These are phyloP conservation scores for Candida suzukii DNA, from an alignment of 805 yeast species.

Conservation along the genomic window DNA sequence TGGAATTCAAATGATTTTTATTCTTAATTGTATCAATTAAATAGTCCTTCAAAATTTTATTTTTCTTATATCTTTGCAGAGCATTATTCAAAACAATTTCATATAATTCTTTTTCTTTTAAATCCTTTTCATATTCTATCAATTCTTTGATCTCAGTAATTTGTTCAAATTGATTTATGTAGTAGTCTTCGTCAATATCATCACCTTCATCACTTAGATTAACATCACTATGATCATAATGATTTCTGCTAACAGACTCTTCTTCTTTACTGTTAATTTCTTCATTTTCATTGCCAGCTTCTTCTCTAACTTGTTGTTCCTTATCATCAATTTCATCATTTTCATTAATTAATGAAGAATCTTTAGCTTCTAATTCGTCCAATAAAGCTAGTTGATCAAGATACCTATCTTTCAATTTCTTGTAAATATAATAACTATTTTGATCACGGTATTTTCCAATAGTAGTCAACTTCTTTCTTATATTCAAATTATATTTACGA, in stretches of 20 bases:
- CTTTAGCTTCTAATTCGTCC: neutral
- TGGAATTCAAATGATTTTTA: slow-evolving; percentile 19
- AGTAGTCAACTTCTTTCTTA: slow-evolving; percentile 8
- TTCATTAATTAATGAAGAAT: no score
- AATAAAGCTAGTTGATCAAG: neutral
- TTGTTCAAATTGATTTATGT: no score
- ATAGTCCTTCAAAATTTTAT: slow-evolving; percentile 17
- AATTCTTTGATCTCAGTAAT: neutral
- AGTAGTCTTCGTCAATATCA: neutral
- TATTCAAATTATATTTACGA: slow-evolving; percentile 4
- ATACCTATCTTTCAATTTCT: neutral
- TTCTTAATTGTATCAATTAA: slow-evolving; percentile 18
- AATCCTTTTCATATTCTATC: slow-evolving; percentile 19
- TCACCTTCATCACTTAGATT: neutral
- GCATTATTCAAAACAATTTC: slow-evolving; percentile 21
- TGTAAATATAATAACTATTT: neutral
- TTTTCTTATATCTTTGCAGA: slow-evolving; percentile 17
- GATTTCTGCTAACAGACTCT: no score
- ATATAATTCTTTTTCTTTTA: slow-evolving; percentile 26
- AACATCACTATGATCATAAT: neutral
- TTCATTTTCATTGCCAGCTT: no score
- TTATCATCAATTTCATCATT: neutral
- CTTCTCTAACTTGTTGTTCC: neutral
- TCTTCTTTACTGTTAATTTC: no score
- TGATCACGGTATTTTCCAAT: neutral